These are phyloP conservation scores for Kwoniella dendrophila DNA, from an alignment of 768 basidiomycete genomes.

Conservation along the genomic window DNA sequence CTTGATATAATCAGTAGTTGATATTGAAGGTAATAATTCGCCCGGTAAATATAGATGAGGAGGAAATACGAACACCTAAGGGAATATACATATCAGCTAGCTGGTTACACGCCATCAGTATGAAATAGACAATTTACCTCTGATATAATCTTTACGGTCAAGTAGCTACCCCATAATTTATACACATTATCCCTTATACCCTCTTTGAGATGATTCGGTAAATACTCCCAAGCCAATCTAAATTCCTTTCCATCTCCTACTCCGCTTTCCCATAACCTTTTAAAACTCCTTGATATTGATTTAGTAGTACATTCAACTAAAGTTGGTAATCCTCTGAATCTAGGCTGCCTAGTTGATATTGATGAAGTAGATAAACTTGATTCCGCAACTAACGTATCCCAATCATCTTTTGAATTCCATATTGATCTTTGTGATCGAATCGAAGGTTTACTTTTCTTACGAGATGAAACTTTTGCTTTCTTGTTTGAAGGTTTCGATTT, in stretches of 20 bases:
- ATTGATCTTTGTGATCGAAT: slow-evolving; percentile 20
- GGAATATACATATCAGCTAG: slow-evolving; percentile 1
- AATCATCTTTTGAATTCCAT: slow-evolving; percentile 44
- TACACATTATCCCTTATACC: slow-evolving; percentile 36
- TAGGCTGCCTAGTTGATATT: slow-evolving; percentile 31
- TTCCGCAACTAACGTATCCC: slow-evolving; percentile 38
- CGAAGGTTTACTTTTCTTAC: background rate
- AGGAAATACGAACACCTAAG: slow-evolving; percentile 31
- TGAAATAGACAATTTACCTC: slow-evolving; percentile 30
- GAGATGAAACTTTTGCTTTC: slow-evolving; percentile 7
- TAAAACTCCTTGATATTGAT: slow-evolving; percentile 34
- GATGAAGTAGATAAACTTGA: slow-evolving; percentile 42
- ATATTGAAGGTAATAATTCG: slow-evolving; percentile 29
- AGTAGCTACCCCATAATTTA: slow-evolving; percentile 31
- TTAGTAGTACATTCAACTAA: slow-evolving; percentile 27
- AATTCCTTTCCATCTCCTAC: slow-evolving; percentile 21
- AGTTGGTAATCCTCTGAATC: slow-evolving; percentile 30
- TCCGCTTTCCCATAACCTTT: slow-evolving; percentile 36
- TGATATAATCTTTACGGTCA: slow-evolving; percentile 30
- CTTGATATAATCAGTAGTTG: slow-evolving; percentile 28
- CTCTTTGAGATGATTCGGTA: slow-evolving; percentile 39
- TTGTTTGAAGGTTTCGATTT: background rate
- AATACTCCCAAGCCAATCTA: slow-evolving; percentile 32
- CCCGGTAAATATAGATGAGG: slow-evolving; percentile 35
- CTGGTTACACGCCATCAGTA: background rate